These are phyloP conservation scores for Erodium chrysanthum DNA, from an alignment of 441 rosid species.

Conservation along the genomic window DNA sequence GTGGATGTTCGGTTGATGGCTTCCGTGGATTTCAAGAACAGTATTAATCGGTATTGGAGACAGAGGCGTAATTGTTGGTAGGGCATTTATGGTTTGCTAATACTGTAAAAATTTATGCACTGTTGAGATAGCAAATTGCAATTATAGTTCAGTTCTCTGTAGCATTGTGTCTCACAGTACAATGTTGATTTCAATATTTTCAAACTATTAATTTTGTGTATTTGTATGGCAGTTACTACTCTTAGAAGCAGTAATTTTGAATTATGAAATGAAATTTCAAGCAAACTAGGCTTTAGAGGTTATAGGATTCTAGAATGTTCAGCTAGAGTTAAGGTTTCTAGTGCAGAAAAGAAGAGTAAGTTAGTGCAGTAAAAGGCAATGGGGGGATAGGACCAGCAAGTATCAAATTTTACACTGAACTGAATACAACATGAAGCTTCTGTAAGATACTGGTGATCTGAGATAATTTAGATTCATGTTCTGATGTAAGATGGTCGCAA, in stretches of 20 bases:
- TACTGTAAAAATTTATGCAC: background rate
- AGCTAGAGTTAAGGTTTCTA: background rate
- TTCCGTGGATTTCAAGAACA: conserved; percentile 81
- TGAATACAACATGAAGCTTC: background rate
- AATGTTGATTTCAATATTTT: background rate
- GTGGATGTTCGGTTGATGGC: conserved; percentile 86
- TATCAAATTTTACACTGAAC: background rate
- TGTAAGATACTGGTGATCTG: background rate
- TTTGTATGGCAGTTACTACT: background rate
- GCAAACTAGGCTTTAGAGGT: conserved; percentile 1
- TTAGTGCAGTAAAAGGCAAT: background rate
- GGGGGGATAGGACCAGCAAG: background rate
- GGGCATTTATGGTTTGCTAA: conserved; percentile 16
- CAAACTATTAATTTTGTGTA: background rate
- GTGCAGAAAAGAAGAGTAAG: background rate
- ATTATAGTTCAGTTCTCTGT: background rate
- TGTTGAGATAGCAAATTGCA: background rate
- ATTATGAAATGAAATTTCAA: background rate
- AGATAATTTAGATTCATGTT: background rate
- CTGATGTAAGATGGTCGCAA: background rate
- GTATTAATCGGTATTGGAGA: conserved; percentile 90
- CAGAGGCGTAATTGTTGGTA: conserved; percentile 68
- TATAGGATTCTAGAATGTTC: background rate
- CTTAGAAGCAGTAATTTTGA: background rate
- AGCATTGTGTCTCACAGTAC: background rate